Conservation (phyloP, 2,329 filamentous ascomycete genomes). For the Aureobasidium sp. region DNA sequence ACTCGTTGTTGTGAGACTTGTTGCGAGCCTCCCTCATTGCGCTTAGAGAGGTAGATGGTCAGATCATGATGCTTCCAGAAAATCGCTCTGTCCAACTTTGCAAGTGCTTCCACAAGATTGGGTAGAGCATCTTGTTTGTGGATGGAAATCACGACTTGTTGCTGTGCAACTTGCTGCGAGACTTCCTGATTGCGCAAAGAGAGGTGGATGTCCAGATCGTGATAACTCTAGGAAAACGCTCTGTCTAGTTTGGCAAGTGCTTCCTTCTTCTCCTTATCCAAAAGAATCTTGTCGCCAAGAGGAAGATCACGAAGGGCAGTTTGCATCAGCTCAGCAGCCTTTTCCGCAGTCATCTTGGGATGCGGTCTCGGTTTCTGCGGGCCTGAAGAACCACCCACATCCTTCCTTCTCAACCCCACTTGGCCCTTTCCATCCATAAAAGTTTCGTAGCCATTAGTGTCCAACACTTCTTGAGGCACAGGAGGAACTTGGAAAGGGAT, state of each 20-base stretch:
- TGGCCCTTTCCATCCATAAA: constrained; percentile 56
- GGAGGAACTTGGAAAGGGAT: constrained; percentile 16
- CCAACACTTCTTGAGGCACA: constrained; percentile 53
- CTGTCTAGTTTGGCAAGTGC: constrained; percentile 51
- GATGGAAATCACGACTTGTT: no score
- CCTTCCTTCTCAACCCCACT: constrained; percentile 51
- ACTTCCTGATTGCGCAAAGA: no score
- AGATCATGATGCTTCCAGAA: no score
- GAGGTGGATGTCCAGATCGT: background rate
- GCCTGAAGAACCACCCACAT: constrained; percentile 12
- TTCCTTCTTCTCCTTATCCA: constrained; percentile 48
- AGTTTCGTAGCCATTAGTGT: constrained; percentile 55
- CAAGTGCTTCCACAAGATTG: no score
- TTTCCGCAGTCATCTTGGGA: constrained; percentile 39
- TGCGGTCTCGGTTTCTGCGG: constrained; percentile 23
- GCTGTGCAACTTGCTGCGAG: no score
- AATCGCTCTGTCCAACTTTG: no score
- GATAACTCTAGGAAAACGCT: constrained; percentile 24
- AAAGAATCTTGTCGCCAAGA: constrained; percentile 38
- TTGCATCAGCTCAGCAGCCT: constrained; percentile 53
- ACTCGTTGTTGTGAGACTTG: no score
- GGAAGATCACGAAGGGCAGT: constrained; percentile 52
- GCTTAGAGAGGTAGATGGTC: no score
- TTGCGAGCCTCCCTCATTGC: no score
- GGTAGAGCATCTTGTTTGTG: no score